Evolutionary conservation across 345 rosid species (phyloP).

Genomic region (Stellera chamaejasme): DNA sequence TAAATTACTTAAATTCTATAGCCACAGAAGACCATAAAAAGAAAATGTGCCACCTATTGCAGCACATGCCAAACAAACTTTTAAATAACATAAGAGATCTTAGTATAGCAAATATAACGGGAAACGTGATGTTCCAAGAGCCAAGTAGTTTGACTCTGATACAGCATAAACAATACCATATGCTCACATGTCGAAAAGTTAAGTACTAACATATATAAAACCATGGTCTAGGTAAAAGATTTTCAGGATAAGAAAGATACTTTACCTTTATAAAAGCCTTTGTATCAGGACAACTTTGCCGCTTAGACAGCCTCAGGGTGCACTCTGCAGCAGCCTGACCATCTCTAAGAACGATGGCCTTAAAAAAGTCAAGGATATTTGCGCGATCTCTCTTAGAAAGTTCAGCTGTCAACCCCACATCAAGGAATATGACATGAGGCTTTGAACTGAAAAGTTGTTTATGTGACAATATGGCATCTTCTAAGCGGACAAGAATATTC

Average conservation of each 20-base stretch:
- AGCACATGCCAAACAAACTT: no score
- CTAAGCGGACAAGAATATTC: slow-evolving; percentile 58
- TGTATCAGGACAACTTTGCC: slow-evolving; percentile 62
- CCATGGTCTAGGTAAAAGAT: neutral
- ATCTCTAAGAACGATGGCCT: slow-evolving; percentile 63
- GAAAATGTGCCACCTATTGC: neutral
- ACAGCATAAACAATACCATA: neutral
- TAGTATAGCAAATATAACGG: slow-evolving; percentile 1
- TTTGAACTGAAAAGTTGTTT: slow-evolving; percentile 47
- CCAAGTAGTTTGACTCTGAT: no score
- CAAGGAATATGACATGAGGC: slow-evolving; percentile 73
- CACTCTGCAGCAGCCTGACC: slow-evolving; percentile 68
- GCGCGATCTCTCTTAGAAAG: slow-evolving; percentile 52
- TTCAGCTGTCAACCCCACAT: slow-evolving; percentile 85
- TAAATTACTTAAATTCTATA: no score
- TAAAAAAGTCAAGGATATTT: slow-evolving; percentile 59
- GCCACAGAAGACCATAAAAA: neutral
- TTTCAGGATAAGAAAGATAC: neutral
- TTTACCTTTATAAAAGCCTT: slow-evolving; percentile 52
- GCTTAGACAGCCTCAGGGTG: slow-evolving; percentile 54
- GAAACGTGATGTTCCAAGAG: neutral
- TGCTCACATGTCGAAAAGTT: neutral
- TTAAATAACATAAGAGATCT: neutral
- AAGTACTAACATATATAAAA: no score
- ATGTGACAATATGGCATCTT: slow-evolving; percentile 36